Evolutionary conservation across 2,329 filamentous ascomycete species (phyloP).

Genomic region (Verticillium tricorpus): DNA sequence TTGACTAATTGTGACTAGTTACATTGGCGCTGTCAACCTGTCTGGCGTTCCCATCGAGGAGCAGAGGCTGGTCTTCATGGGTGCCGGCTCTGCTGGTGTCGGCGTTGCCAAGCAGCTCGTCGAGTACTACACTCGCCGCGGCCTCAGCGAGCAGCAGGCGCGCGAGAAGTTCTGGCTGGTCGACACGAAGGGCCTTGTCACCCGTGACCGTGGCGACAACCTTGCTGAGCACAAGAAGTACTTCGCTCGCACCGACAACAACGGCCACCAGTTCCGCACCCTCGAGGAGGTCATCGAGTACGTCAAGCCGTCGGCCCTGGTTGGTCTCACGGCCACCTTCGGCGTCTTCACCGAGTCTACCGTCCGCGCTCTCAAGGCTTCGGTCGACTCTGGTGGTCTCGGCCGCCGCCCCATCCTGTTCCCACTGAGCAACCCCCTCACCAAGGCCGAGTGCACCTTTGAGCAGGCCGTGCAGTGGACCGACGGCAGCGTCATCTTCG

Average conservation of each 20-base stretch:
- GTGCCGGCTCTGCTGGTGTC: constrained; percentile 90
- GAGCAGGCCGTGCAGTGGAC: constrained; percentile 90
- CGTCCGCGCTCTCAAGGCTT: constrained; percentile 64
- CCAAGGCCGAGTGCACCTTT: constrained; percentile 96
- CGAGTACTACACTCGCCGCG: constrained; percentile 91
- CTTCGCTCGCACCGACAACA: constrained; percentile 61
- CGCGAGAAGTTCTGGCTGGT: constrained; percentile 94
- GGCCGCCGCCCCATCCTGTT: constrained; percentile 88
- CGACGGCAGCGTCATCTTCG: constrained; percentile 86
- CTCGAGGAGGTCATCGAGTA: constrained; percentile 91
- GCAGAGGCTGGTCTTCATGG: constrained; percentile 93
- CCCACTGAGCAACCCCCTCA: constrained; percentile 92
- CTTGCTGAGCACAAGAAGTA: constrained; percentile 86
- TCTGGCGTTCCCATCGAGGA: constrained; percentile 82
- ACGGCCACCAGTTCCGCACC: constrained; percentile 66
- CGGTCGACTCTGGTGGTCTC: constrained; percentile 56
- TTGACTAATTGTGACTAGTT: constrained; percentile 53
- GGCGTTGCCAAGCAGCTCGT: constrained; percentile 98
- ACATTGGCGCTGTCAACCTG: constrained; percentile 72
- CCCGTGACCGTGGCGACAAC: constrained; percentile 85
- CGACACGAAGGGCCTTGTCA: constrained; percentile 94
- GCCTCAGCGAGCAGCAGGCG: constrained; percentile 82
- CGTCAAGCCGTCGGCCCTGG: constrained; percentile 89
- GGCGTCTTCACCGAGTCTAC: constrained; percentile 90
- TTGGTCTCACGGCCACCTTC: constrained; percentile 91